phyloP scores from a whole-genome alignment of 2,329 filamentous ascomycete species.

The Alternaria sp. region DNA sequence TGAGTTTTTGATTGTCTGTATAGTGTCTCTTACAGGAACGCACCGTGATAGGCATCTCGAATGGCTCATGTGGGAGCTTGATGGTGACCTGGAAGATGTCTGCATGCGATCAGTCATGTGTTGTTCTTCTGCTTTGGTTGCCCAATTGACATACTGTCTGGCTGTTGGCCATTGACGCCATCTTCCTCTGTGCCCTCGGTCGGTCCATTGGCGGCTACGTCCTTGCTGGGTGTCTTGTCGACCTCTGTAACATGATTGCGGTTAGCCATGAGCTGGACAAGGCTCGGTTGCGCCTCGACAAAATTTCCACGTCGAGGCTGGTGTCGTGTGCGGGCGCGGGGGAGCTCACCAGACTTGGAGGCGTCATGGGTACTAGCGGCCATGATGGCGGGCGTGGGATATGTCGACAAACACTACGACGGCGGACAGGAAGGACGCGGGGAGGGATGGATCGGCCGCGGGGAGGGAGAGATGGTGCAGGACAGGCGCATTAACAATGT shows the following conservation, averaged over 20 bases:
- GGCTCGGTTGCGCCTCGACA: not conserved
- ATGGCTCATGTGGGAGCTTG: conserved; percentile 79
- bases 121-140: not conserved
- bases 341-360: conserved; percentile 49
- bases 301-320: conserved; percentile 3
- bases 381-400: conserved; percentile 38
- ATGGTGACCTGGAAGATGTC: conserved; percentile 77
- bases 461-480: conserved; percentile 38
- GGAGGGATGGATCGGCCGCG: conserved; percentile 36
- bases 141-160: conserved; percentile 41
- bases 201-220: conserved; percentile 32
- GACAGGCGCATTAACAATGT: conserved; percentile 45
- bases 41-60: conserved; percentile 86
- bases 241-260: conserved; percentile 31
- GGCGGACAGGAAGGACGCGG: conserved; percentile 32
- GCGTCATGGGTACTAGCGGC: conserved; percentile 50
- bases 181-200: conserved; percentile 39
- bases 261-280: conserved; percentile 35
- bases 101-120: conserved; percentile 22
- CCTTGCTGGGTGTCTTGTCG: conserved; percentile 36
- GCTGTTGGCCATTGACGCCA: conserved; percentile 33
- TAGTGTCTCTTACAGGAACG: conserved; percentile 14
- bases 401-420: conserved; percentile 25
- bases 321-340: conserved; percentile 25
- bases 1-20: conserved; percentile 29